A percentile compares a stretch with the other conserved stretches of the same genome.
Conservation (phyloP, 208 protist genomes). For the Acanthamoeba sp. region DNA sequence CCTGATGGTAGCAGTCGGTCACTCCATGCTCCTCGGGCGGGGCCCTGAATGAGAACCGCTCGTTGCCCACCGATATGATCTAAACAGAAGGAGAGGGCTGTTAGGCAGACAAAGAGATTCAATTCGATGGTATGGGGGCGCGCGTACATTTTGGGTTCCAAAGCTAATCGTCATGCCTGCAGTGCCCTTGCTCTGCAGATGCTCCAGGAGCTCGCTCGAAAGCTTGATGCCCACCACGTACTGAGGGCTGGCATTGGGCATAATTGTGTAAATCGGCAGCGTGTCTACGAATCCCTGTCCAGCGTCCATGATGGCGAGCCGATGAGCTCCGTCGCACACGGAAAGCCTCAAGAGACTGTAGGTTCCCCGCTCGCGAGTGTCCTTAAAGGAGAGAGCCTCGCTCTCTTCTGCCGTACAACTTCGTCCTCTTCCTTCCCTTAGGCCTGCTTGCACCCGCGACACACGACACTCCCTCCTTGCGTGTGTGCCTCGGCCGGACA, state of each 20-base stretch:
- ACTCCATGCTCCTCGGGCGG: slow-evolving; percentile 10
- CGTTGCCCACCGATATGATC: slow-evolving; percentile 34
- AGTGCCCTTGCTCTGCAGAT: slow-evolving; percentile 46
- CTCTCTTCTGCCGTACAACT: too few species aligned
- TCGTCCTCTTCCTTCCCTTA: too few species aligned
- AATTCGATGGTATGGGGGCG: background rate
- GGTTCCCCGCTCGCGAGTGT: too few species aligned
- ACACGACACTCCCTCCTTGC: too few species aligned
- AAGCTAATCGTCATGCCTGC: slow-evolving; percentile 50
- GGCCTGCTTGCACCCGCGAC: too few species aligned
- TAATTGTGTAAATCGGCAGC: slow-evolving; percentile 29
- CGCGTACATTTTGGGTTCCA: slow-evolving; percentile 13
- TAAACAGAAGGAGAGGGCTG: background rate
- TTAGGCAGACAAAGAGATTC: background rate
- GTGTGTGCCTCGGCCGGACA: background rate
- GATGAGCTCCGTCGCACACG: slow-evolving; percentile 14
- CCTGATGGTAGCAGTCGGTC: slow-evolving; percentile 53
- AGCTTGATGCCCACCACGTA: slow-evolving; percentile 62
- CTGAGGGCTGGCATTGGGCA: slow-evolving; percentile 32
- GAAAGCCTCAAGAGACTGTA: too few species aligned
- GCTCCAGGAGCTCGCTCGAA: slow-evolving; percentile 35
- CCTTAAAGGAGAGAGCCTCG: background rate
- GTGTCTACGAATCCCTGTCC: slow-evolving; percentile 58
- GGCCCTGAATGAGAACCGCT: slow-evolving; percentile 39
- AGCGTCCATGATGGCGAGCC: slow-evolving; percentile 33